Conservation (phyloP, 2,329 filamentous ascomycete genomes). For the Blumeria hordei region DNA sequence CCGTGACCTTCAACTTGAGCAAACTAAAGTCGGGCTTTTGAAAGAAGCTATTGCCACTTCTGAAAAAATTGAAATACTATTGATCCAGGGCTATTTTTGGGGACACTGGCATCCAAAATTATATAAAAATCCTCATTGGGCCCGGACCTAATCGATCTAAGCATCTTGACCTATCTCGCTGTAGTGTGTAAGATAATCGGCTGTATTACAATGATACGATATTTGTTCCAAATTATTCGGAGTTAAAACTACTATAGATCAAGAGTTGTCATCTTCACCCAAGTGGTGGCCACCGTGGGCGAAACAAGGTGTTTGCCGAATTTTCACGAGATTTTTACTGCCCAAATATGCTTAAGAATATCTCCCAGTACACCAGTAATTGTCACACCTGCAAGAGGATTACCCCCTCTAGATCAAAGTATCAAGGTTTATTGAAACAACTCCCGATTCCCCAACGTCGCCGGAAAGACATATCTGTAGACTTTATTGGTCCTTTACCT, state of each 20-base stretch:
- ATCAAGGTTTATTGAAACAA: neutral
- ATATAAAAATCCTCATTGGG: neutral
- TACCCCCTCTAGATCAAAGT: neutral
- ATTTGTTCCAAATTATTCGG: neutral
- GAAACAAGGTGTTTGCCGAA: neutral
- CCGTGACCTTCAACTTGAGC: no score
- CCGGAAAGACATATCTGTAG: neutral
- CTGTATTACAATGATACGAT: neutral
- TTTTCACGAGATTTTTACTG: neutral
- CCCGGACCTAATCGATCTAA: neutral
- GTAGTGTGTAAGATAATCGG: neutral
- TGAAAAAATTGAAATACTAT: neutral
- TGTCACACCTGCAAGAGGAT: slow-evolving; percentile 1
- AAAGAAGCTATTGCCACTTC: neutral
- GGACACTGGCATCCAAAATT: neutral
- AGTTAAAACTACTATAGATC: neutral
- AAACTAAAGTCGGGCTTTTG: no score
- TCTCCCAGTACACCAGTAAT: neutral
- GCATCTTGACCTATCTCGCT: neutral
- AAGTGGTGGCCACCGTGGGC: neutral
- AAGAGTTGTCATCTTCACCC: neutral
- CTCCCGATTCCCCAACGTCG: neutral
- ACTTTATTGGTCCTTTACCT: neutral
- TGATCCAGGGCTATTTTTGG: neutral
- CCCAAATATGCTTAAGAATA: neutral